A percentile compares a stretch with the other conserved stretches of the same genome.
phyloP scores from a whole-genome alignment of 176 grass and related monocot species.

The Raddia guianensis region DNA sequence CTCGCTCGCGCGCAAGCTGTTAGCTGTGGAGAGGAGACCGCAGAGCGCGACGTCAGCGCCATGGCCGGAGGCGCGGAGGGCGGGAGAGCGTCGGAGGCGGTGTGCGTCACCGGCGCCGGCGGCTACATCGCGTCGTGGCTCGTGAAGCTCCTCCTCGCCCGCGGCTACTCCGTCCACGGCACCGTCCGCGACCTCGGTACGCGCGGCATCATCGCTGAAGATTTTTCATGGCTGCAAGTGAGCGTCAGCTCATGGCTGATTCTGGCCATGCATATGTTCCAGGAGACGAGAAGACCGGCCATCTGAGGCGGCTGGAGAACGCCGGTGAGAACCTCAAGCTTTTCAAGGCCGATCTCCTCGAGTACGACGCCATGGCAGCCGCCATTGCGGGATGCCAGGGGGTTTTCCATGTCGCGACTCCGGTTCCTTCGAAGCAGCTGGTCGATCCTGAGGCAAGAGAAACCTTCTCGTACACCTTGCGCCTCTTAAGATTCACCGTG shows the following conservation, averaged over 20 bases:
- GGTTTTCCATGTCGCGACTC: too few species aligned
- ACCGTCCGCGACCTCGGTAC: conserved; percentile 63
- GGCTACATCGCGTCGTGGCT: conserved; percentile 65
- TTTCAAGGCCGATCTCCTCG: too few species aligned
- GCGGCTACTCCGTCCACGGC: conserved; percentile 61
- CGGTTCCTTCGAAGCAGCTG: too few species aligned
- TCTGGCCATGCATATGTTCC: background rate
- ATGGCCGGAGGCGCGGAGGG: conserved; percentile 14
- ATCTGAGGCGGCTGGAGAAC: too few species aligned
- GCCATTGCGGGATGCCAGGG: too few species aligned
- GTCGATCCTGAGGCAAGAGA: too few species aligned
- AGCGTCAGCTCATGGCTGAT: background rate
- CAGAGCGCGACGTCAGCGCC: background rate
- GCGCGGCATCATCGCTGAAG: background rate
- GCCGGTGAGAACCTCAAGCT: too few species aligned
- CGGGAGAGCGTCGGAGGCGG: conserved; percentile 20
- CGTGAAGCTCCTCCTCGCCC: conserved; percentile 67
- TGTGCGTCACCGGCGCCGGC: conserved; percentile 63
- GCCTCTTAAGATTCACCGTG: too few species aligned
- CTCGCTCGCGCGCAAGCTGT: too few species aligned
- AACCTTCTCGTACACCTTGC: too few species aligned
- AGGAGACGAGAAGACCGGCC: conserved; percentile 47
- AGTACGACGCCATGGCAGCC: too few species aligned
- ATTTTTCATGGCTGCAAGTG: too few species aligned
- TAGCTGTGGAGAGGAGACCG: background rate